These are phyloP conservation scores for Kwoniella heveanensis DNA, from an alignment of 768 basidiomycete genomes.

Conservation along the genomic window DNA sequence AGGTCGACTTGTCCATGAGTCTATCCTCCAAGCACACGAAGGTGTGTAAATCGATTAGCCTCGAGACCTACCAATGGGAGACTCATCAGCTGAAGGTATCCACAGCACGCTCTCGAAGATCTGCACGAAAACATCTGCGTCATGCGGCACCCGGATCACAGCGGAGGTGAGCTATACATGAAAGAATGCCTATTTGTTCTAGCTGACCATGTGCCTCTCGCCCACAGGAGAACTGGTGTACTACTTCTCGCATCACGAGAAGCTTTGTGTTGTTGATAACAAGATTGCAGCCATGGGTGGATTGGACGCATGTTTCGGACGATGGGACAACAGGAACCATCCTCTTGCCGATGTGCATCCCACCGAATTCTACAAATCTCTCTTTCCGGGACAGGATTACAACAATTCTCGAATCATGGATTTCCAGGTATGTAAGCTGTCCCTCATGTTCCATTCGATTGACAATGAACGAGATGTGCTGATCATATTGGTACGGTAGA, in stretches of 20 bases:
- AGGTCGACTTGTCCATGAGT: conserved; percentile 88
- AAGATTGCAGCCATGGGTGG: conserved; percentile 65
- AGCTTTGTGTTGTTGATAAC: conserved; percentile 54
- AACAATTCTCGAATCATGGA: conserved; percentile 59
- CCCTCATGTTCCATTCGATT: no score
- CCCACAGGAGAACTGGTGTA: conserved; percentile 45
- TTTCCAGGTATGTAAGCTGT: conserved; percentile 42
- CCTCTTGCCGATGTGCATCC: conserved; percentile 92
- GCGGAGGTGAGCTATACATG: conserved; percentile 36
- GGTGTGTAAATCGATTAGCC: conserved; percentile 43
- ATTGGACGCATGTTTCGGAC: conserved; percentile 92
- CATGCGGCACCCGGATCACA: conserved; percentile 60
- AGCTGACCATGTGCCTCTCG: background rate
- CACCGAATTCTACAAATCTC: conserved; percentile 72
- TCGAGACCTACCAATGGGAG: background rate
- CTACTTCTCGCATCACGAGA: conserved; percentile 54
- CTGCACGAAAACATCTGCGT: conserved; percentile 85
- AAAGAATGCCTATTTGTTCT: no score
- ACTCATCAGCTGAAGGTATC: conserved; percentile 12
- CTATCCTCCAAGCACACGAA: conserved; percentile 88
- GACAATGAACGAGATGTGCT: conserved; percentile 12
- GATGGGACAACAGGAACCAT: conserved; percentile 85
- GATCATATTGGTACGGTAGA: conserved; percentile 54
- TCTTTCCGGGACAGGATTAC: conserved; percentile 79
- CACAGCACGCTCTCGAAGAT: conserved; percentile 72